Conservation (phyloP, 176 grass and related monocot species). For the Ensete ventricosum region DNA sequence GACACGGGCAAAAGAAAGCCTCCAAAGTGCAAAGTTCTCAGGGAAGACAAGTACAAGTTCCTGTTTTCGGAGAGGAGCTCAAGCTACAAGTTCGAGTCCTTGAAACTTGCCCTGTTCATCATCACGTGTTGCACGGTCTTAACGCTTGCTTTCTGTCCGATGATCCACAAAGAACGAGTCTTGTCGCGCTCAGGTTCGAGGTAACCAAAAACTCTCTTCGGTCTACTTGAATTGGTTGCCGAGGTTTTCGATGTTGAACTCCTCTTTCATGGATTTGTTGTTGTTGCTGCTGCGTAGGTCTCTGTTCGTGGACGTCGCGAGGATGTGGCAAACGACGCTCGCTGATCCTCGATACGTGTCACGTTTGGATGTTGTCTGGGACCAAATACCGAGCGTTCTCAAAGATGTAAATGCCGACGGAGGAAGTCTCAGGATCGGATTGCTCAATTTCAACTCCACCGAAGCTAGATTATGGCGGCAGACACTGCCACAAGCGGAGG, state of each 20-base stretch:
- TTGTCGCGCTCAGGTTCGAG: background rate
- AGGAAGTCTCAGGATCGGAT: background rate
- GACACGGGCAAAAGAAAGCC: background rate
- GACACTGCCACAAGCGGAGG: background rate
- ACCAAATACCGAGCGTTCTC: background rate
- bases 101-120: conserved; percentile 10
- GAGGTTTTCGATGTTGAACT: background rate
- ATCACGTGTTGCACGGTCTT: background rate
- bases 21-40: background rate
- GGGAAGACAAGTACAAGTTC: background rate
- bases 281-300: background rate
- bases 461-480: background rate
- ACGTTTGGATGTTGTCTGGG: background rate
- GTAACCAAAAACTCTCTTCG: background rate
- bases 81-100: background rate
- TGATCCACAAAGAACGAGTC: background rate
- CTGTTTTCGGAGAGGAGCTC: background rate
- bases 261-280: background rate
- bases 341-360: conserved; percentile 1
- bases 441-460: conserved; percentile 10
- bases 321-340: too few relatives aligned
- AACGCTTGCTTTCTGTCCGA: background rate
- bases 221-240: too few relatives aligned
- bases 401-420: background rate
- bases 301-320: background rate